These are phyloP conservation scores for Gomphus sp. DNA, from an alignment of 1,284 basidiomycete genomes.

Conservation along the genomic window DNA sequence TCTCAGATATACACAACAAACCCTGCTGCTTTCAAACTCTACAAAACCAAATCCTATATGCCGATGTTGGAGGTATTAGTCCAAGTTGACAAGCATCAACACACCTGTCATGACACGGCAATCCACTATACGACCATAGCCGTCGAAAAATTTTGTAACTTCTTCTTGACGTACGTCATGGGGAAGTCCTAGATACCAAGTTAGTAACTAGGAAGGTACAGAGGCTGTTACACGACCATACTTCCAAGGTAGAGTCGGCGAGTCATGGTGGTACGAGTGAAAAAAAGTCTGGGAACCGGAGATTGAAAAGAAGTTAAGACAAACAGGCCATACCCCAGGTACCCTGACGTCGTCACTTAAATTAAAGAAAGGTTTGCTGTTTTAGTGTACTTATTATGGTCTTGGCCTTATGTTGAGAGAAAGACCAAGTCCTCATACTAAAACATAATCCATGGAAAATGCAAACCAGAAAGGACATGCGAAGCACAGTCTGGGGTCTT, in stretches of 20 bases:
- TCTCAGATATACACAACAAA: constrained; percentile 18
- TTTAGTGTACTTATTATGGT: neutral
- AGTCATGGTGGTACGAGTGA: constrained; percentile 53
- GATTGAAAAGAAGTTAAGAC: neutral
- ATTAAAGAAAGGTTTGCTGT: neutral
- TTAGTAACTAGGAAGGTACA: neutral
- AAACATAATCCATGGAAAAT: neutral
- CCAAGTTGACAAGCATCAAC: constrained; percentile 16
- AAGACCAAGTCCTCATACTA: neutral
- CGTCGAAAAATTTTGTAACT: constrained; percentile 78
- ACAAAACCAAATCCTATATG: constrained; percentile 81
- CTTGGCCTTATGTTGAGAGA: neutral
- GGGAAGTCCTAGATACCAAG: constrained; percentile 49
- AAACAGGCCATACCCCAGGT: neutral
- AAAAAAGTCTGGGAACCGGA: constrained; percentile 14
- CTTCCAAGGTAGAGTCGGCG: constrained; percentile 79
- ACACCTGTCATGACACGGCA: constrained; percentile 88
- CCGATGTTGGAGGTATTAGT: neutral
- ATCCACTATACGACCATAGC: constrained; percentile 79
- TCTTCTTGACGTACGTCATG: constrained; percentile 72
- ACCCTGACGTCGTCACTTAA: neutral
- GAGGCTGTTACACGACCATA: constrained; percentile 22
- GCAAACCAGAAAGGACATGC: neutral
- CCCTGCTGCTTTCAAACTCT: constrained; percentile 82
- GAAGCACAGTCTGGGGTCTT: neutral